phyloP scores from a whole-genome alignment of 805 yeast species.

The Komagataella ulmi region DNA sequence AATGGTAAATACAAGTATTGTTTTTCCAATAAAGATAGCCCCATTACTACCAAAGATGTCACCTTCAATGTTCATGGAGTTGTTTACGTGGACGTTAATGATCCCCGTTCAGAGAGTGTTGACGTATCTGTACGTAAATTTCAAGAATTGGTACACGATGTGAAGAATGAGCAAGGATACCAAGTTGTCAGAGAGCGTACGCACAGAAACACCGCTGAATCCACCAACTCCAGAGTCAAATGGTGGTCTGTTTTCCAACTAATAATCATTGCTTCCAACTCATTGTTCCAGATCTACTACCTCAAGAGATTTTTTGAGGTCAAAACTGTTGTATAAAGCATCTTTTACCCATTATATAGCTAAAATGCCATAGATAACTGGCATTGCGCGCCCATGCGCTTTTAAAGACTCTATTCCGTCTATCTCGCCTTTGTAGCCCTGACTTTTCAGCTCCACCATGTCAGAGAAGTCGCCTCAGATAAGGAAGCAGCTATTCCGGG shows the following conservation, averaged over 20 bases:
- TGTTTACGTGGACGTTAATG: slow-evolving; percentile 25
- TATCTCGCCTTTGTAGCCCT: not conserved
- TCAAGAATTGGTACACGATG: slow-evolving; percentile 66
- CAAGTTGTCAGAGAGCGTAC: slow-evolving; percentile 93
- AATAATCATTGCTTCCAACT: slow-evolving; percentile 71
- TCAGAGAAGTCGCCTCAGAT: not conserved
- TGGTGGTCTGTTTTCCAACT: slow-evolving; percentile 97
- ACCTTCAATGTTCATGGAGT: slow-evolving; percentile 93
- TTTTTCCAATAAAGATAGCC: slow-evolving; percentile 76
- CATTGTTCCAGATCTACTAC: slow-evolving; percentile 87
- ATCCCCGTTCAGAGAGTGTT: slow-evolving; percentile 19
- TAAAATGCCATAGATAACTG: not conserved
- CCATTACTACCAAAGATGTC: slow-evolving; percentile 71
- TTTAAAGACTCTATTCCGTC: too few species aligned
- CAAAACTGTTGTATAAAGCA: slow-evolving; percentile 60
- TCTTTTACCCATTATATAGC: not conserved
- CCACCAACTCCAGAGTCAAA: slow-evolving; percentile 91
- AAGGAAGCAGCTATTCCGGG: not conserved
- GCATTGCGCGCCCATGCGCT: not conserved
- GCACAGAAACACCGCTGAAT: slow-evolving; percentile 97
- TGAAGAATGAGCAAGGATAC: slow-evolving; percentile 86
- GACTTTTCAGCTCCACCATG: not conserved
- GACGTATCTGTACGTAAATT: slow-evolving; percentile 75
- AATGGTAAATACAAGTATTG: slow-evolving; percentile 78
- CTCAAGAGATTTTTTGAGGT: slow-evolving; percentile 93